Evolutionary conservation across 1,139 yeast genomes (phyloP).

Genomic region (Taiozyma sp.): DNA sequence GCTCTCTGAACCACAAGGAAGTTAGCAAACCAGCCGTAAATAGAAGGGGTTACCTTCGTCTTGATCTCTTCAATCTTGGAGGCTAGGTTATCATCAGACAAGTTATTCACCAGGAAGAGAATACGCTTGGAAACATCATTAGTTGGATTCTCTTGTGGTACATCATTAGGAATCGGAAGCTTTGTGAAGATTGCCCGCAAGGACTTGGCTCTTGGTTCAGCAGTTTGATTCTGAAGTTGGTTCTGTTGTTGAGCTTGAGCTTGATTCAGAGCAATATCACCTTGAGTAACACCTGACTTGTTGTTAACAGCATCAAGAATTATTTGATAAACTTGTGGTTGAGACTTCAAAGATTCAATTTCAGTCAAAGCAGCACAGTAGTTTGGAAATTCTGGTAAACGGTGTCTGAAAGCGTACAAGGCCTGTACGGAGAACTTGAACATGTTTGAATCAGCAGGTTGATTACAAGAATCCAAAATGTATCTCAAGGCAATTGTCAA

Average conservation of each 20-base stretch:
- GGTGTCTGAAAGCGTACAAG: conserved; percentile 80
- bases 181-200: conserved; percentile 11
- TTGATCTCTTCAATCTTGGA: conserved; percentile 62
- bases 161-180: conserved; percentile 20
- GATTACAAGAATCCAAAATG: conserved; percentile 82
- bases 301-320: conserved; percentile 55
- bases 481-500: conserved; percentile 85
- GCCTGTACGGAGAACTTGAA: conserved; percentile 97
- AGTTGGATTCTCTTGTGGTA: conserved; percentile 64
- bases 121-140: conserved; percentile 38
- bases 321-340: conserved; percentile 78
- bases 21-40: conserved; percentile 77
- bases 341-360: conserved; percentile 74
- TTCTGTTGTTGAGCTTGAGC: conserved; percentile 11
- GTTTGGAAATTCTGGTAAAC: conserved; percentile 82
- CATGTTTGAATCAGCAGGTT: conserved; percentile 89
- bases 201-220: conserved; percentile 2
- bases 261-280: conserved; percentile 14
- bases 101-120: conserved; percentile 76
- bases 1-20: conserved; percentile 88
- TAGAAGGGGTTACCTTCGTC: conserved; percentile 49
- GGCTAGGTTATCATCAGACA: conserved; percentile 68
- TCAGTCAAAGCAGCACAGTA: conserved; percentile 80
- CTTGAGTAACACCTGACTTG: conserved; percentile 28
- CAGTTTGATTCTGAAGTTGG: conserved; percentile 1